These are phyloP conservation scores for Boletellus ananiceps DNA, from an alignment of 768 basidiomycete species.

Conservation along the genomic window DNA sequence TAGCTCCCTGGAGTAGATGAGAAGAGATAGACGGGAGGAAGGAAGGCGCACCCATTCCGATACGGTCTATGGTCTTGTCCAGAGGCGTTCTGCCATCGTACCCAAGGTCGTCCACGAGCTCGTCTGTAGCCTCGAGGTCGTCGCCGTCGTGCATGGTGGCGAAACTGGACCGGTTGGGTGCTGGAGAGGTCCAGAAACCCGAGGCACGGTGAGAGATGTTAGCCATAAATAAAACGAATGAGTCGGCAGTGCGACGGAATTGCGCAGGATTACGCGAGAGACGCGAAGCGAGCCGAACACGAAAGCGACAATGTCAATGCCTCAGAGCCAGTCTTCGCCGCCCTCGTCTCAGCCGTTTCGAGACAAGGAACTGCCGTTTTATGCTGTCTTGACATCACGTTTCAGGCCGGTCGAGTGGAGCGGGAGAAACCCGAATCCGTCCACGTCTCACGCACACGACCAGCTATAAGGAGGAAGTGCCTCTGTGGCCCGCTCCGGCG, in stretches of 20 bases:
- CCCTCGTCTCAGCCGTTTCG: too few relatives aligned
- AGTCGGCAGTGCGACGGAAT: too few relatives aligned
- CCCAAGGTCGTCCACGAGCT: slow-evolving; percentile 18
- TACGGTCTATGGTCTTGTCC: slow-evolving; percentile 84
- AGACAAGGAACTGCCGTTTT: too few relatives aligned
- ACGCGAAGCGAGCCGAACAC: too few relatives aligned
- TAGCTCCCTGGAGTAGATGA: slow-evolving; percentile 49
- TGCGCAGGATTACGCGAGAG: too few relatives aligned
- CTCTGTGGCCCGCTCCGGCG: slow-evolving; percentile 24
- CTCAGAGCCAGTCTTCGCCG: too few relatives aligned
- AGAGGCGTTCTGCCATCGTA: slow-evolving; percentile 54
- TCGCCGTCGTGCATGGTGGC: slow-evolving; percentile 37
- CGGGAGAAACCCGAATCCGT: too few relatives aligned
- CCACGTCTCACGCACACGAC: too few relatives aligned
- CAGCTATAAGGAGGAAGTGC: slow-evolving; percentile 37
- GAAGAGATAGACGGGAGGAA: background rate
- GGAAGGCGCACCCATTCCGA: slow-evolving; percentile 68
- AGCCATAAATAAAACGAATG: too few relatives aligned
- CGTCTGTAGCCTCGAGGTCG: slow-evolving; percentile 25
- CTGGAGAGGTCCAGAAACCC: slow-evolving; percentile 42
- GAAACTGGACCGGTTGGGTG: slow-evolving; percentile 32
- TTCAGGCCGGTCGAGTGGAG: too few relatives aligned
- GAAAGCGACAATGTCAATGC: too few relatives aligned
- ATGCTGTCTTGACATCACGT: too few relatives aligned
- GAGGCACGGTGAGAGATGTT: slow-evolving; percentile 36